Conservation (phyloP, 2,329 filamentous ascomycete species). For the Hypoxylon sp. region DNA sequence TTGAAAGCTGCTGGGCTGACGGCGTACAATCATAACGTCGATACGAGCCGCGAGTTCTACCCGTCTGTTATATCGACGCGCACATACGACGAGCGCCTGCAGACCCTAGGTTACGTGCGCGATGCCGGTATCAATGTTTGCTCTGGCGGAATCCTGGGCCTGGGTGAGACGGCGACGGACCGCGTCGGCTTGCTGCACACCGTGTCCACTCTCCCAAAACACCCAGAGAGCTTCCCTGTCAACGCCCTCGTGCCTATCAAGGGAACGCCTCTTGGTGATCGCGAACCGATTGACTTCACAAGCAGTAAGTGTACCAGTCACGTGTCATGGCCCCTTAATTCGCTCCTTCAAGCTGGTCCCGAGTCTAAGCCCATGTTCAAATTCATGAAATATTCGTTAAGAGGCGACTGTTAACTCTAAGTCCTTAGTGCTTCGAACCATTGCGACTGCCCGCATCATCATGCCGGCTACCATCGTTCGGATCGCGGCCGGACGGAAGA, state of each 20-base stretch:
- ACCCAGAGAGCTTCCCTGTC: conserved; percentile 92
- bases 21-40: conserved; percentile 95
- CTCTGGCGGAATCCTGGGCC: conserved; percentile 87
- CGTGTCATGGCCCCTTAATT: background rate
- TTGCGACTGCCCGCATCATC: conserved; percentile 85
- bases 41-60: conserved; percentile 91
- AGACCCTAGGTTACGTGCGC: conserved; percentile 83
- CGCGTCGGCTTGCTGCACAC: conserved; percentile 88
- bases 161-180: conserved; percentile 84
- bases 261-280: conserved; percentile 86
- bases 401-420: conserved; percentile 6
- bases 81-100: conserved; percentile 87
- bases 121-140: conserved; percentile 92
- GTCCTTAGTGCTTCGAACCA: conserved; percentile 75
- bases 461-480: conserved; percentile 90
- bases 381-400: background rate
- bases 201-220: conserved; percentile 81
- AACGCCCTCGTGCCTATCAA: conserved; percentile 93
- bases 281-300: conserved; percentile 80
- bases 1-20: conserved; percentile 88
- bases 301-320: conserved; percentile 58
- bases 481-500: conserved; percentile 86
- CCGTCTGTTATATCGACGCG: conserved; percentile 88
- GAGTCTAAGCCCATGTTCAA: background rate
- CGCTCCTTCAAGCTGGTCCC: background rate